These are phyloP conservation scores for Gyrodon lividus DNA, from an alignment of 768 basidiomycete species.

Conservation along the genomic window DNA sequence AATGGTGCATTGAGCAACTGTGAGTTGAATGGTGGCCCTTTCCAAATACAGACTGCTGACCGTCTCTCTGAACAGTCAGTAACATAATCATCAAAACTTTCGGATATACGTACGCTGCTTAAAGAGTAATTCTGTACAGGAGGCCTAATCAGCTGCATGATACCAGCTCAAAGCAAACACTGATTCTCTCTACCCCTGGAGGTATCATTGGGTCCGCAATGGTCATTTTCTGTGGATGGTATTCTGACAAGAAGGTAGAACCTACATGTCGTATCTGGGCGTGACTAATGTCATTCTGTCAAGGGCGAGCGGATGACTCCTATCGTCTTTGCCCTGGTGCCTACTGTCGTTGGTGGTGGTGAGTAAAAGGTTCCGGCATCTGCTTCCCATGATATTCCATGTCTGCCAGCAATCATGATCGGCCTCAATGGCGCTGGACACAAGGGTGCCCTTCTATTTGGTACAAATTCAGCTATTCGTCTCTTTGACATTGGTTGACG, in stretches of 20 bases:
- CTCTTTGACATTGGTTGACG: background rate
- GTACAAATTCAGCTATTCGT: slow-evolving; percentile 27
- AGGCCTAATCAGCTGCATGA: background rate
- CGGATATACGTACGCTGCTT: slow-evolving; percentile 53
- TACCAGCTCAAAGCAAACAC: slow-evolving; percentile 54
- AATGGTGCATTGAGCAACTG: slow-evolving; percentile 66
- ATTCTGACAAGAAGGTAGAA: slow-evolving; percentile 59
- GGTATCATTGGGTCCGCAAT: slow-evolving; percentile 50
- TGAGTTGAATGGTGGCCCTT: slow-evolving; percentile 29
- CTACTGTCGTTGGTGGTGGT: slow-evolving; percentile 59
- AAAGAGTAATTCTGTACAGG: background rate
- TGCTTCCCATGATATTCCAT: background rate
- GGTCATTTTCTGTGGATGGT: slow-evolving; percentile 57
- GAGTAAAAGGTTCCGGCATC: slow-evolving; percentile 3
- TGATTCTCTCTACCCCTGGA: slow-evolving; percentile 57
- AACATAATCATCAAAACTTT: slow-evolving; percentile 63
- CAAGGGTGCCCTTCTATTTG: slow-evolving; percentile 57
- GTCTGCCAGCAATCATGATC: slow-evolving; percentile 45
- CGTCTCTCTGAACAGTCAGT: slow-evolving; percentile 40
- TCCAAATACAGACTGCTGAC: background rate
- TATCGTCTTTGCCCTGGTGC: slow-evolving; percentile 54
- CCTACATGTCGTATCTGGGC: background rate
- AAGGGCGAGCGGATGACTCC: slow-evolving; percentile 62
- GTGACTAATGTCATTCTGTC: background rate
- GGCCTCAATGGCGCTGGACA: slow-evolving; percentile 48